Conservation (phyloP, 2,329 filamentous ascomycete species). For the Stemphylium beticola region DNA sequence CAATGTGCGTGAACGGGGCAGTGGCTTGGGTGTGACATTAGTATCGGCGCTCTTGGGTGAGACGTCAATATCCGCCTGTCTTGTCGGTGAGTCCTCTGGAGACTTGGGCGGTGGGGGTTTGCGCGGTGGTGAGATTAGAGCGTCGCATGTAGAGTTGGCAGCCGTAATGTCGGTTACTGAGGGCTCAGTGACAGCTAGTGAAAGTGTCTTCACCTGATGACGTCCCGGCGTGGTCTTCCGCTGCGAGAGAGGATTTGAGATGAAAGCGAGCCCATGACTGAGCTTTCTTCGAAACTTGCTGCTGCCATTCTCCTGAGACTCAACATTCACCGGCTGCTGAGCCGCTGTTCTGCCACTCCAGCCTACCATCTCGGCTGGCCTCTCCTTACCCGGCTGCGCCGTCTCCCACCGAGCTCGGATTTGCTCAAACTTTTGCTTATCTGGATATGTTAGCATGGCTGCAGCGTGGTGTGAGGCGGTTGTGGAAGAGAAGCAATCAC, state of each 20-base stretch:
- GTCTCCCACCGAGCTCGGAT: slow-evolving; percentile 45
- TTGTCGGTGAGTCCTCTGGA: neutral
- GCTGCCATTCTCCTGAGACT: slow-evolving; percentile 13
- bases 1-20: slow-evolving; percentile 40
- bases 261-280: slow-evolving; percentile 41
- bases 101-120: slow-evolving; percentile 3
- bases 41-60: slow-evolving; percentile 6
- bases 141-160: slow-evolving; percentile 5
- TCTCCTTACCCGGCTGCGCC: slow-evolving; percentile 18
- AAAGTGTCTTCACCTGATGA: slow-evolving; percentile 13
- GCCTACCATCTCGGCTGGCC: slow-evolving; percentile 32
- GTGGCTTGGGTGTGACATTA: slow-evolving; percentile 25
- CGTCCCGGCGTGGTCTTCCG: slow-evolving; percentile 31
- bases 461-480: slow-evolving; percentile 19
- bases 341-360: slow-evolving; percentile 30
- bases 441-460: slow-evolving; percentile 45
- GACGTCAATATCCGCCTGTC: neutral
- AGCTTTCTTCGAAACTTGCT: slow-evolving; percentile 44
- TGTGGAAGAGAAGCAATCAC: slow-evolving; percentile 21
- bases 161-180: slow-evolving; percentile 12
- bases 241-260: slow-evolving; percentile 41
- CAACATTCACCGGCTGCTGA: slow-evolving; percentile 17
- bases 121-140: slow-evolving; percentile 15
- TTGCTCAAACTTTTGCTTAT: slow-evolving; percentile 40
- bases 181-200: slow-evolving; percentile 17